Conservation (phyloP, 768 basidiomycete species). For the Pulveroboletus sp. region DNA sequence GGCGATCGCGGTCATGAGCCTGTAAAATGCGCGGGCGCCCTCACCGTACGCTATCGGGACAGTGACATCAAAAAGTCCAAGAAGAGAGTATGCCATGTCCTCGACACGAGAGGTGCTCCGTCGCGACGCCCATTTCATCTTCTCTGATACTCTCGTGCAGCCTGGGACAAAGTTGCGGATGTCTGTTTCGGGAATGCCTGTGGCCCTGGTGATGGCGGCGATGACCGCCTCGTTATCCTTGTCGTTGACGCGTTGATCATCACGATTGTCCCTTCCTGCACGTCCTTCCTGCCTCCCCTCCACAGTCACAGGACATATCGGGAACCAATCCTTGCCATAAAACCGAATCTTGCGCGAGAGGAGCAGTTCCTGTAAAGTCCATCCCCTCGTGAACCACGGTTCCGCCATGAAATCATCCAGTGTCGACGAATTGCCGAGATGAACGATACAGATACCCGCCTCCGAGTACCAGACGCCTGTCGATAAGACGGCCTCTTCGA, state of each 20-base stretch:
- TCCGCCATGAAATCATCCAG: constrained; percentile 23
- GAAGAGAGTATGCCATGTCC: constrained; percentile 23
- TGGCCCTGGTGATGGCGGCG: constrained; percentile 14
- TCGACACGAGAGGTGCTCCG: constrained; percentile 21
- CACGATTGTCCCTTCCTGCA: neutral
- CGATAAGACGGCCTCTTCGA: constrained; percentile 27
- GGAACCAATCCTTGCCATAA: constrained; percentile 23
- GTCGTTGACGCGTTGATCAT: constrained; percentile 21
- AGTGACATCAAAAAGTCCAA: constrained; percentile 22
- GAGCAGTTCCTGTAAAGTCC: constrained; percentile 24
- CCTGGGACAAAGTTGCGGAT: constrained; percentile 19
- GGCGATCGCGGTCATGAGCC: constrained; percentile 16
- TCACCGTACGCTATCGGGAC: constrained; percentile 25
- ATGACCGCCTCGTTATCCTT: constrained; percentile 19
- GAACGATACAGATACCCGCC: constrained; percentile 21
- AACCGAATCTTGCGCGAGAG: constrained; percentile 23
- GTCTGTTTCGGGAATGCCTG: constrained; percentile 21
- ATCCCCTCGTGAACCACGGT: constrained; percentile 23
- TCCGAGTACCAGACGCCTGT: constrained; percentile 24
- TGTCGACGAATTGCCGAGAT: constrained; percentile 19
- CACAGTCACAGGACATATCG: constrained; percentile 10
- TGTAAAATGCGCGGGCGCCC: constrained; percentile 20
- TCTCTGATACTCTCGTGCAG: constrained; percentile 19
- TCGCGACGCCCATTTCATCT: constrained; percentile 25
- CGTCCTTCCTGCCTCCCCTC: constrained; percentile 21